Base-by-base conservation (phyloP, 108 stramenopile genomes). In the Pseudonitzschia pungens region DNA sequence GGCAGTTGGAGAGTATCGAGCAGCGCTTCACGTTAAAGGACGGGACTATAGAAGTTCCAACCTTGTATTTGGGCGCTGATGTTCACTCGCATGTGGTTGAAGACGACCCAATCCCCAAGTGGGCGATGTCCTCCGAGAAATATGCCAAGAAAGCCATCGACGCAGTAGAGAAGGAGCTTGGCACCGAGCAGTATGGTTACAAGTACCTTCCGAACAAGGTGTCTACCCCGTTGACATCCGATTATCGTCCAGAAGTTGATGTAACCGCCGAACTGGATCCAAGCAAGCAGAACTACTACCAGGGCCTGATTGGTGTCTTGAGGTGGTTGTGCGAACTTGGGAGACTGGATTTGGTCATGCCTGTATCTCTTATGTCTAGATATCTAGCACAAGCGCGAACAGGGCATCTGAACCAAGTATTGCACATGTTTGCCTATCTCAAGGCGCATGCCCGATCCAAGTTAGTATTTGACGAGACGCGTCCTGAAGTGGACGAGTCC, bases 271-370 rank as follows among this genome's bases (percentile, higher is more conserved):
- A 51, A 52, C 51, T 75, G 7, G 64, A 72, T 8, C 40, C 55
- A 10, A 31, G 77, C 1, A 62, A 68, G 6, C 65, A 74, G 10
- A 40, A 55, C 18, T 79, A 71, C 41, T 86, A 48, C 45, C 77
- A 78, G 18, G 70, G 60, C 18, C 69, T 70, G 42, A 79, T 86
- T 44, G 83, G 86, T 15, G 54, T 82, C 8, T 59, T 84, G 1
- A 70, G 79, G 24, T 88, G 84, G 84, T 74, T 77, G 42, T 80
- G 83, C 21, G 83, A 88, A 44, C 54, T 85, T 22, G 80, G 84
- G 18, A 45, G 83, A 40, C 42, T 83, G 26, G 82, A 88, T 60
- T 82, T 88, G 24, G 27, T 32, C n/a, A 53, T 48, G 22, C 81
- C 80, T 58, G 79, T 83, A 0, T 82, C 81, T 40, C 71, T 84